Base-by-base conservation (phyloP, 2,329 filamentous ascomycete genomes). In the Pyrenochaeta sp. region DNA sequence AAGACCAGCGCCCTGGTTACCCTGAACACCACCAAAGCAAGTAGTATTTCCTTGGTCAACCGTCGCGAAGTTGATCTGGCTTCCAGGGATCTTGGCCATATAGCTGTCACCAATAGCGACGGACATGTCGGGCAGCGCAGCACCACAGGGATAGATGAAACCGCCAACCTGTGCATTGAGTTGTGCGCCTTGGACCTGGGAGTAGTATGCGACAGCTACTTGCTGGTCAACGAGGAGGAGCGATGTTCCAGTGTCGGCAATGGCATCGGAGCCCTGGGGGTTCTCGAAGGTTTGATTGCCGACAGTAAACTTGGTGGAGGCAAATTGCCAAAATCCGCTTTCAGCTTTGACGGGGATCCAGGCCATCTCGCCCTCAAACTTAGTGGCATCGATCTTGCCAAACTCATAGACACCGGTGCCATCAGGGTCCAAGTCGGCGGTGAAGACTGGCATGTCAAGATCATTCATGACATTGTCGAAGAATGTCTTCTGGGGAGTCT, bases 381-480 rank as follows among this genome's bases (percentile, higher is more conserved):
- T 86, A 50, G 77, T 77, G 1, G 66, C 69, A 70, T 93, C 88
- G 65, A 93, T 87, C 63, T 75, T 82, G 55, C 90, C 90, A 66
- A 93, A 93, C 68, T 91, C 87, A 76, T 91, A 93, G 27, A 83
- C 82, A 40, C 90, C 90, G 2, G 80, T 77, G 14, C 80, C 79
- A 53, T 82, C 79, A 60, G 84, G 81, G 67, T 85, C 84, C 39
- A 94, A 80, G 55, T 89, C 83, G 20, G 87, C 89, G 0, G 89
- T 90, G 76, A 93, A 90, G 35, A 93, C 77, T 0, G 89, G 88
- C 73, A 84, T 76, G 21, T 84, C 81, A 20, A 92, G 83, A 15
- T 78, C 73, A n/a, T 73, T 59, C 73, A 84, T 83, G 61, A 89
- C 78, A 70, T 90, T 91, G 67, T 90, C 87, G 70, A 91, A 90